Evolutionary conservation across 208 protist genomes (phyloP), one percentile per base, ranked within the genome.

Genomic region (Naegleria lovaniensis): DNA sequence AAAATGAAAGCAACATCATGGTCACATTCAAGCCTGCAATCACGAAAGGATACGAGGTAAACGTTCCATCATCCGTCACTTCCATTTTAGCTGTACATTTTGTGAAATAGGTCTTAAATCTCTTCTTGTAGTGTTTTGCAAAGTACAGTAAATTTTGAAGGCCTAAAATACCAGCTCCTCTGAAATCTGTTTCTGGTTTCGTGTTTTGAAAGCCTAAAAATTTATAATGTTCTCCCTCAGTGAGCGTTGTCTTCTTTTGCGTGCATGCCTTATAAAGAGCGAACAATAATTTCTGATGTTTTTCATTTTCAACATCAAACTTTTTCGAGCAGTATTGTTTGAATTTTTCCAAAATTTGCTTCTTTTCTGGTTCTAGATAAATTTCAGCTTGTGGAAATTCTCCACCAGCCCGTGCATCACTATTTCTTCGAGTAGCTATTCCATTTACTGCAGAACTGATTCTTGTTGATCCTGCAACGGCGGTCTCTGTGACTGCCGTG

Each of bases 171-270:
- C 96, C 96, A n/a, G 92, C 95, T 13, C 96, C 95, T 51, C 96
- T 93, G 86, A 97, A 97, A 92, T 97, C 96, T 19, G 55, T 97
- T 2, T 92, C 92, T 2, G 96, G 96, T 91, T 98, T 93, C 7
- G 48, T 90, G 11, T 93, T 94, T 90, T 98, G 96, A 85, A 98
- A 98, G 36, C 96, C 96, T 40, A 97, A 90, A 83, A 93, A 79
- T 90, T 96, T 96, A 95, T 96, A 98, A 79, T 92, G 92, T 40
- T 93, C 93, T 29, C 91, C 75, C 76, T 92, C 91, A 5, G 92
- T 83, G 0, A 94, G 59, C 40, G 88, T 87, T 6, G 13, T 38
- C 19, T 88, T 88, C 22, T 36, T 58, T 25, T 25, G 36, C 19
- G 15, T 22, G 38, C 83, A 87, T 29, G 9, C 6, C 6, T 88